phyloP scores from a whole-genome alignment of 2,329 filamentous ascomycete genomes.

The Exophiala sp. region DNA sequence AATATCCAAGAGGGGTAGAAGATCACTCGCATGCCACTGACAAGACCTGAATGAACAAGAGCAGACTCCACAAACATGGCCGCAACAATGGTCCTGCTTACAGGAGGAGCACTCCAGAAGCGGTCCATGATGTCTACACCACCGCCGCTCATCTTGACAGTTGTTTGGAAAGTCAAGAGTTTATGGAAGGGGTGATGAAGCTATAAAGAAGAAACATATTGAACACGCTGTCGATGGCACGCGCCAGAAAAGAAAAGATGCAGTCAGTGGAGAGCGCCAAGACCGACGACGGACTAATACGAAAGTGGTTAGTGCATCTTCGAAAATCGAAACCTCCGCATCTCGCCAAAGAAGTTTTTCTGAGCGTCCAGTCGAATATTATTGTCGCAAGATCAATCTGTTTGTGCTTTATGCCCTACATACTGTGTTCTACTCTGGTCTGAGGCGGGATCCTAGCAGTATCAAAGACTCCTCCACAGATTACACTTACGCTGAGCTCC shows the following conservation, averaged over 20 bases:
- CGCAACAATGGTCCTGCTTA: constrained; percentile 67
- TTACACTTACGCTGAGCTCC: too few relatives aligned
- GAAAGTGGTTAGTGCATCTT: constrained; percentile 2
- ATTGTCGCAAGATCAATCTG: neutral
- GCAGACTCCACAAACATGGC: constrained; percentile 62
- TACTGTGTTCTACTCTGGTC: neutral
- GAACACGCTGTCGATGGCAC: constrained; percentile 1
- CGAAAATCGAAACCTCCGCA: constrained; percentile 8
- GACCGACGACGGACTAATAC: neutral
- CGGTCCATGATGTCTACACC: constrained; percentile 49
- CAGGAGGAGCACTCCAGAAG: constrained; percentile 64
- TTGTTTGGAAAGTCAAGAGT: neutral
- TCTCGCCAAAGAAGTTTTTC: constrained; percentile 10
- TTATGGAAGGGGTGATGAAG: neutral
- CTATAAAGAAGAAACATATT: neutral
- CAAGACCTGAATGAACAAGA: constrained; percentile 56
- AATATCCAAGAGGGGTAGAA: constrained; percentile 51
- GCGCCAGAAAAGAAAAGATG: too few relatives aligned
- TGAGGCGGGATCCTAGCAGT: neutral
- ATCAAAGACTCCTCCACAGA: neutral
- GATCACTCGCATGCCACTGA: constrained; percentile 51
- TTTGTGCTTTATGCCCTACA: neutral
- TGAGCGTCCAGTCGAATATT: neutral
- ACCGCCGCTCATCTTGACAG: constrained; percentile 11
- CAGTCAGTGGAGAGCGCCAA: neutral